These are phyloP conservation scores for Erythrophleum ivorense DNA, from an alignment of 331 rosid species.

Conservation along the genomic window DNA sequence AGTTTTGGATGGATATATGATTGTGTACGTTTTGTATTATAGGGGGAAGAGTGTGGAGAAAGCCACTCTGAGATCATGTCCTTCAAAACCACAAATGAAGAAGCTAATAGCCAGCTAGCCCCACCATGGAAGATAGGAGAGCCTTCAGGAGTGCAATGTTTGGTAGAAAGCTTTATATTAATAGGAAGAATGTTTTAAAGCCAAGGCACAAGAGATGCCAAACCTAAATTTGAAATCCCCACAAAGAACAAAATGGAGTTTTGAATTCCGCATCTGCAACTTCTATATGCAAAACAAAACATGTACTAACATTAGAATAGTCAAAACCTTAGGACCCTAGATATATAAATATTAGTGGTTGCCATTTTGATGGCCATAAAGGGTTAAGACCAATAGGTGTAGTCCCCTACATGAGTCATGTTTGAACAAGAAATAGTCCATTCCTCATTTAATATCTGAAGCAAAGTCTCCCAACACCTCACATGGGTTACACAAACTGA, in stretches of 20 bases:
- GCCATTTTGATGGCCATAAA: conserved; percentile 40
- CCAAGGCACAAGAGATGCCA: conserved; percentile 45
- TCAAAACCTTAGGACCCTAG: not conserved
- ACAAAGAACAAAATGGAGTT: conserved; percentile 33
- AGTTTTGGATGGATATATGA: not conserved
- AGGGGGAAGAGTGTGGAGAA: not conserved
- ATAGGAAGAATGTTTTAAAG: conserved; percentile 36
- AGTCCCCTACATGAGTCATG: conserved; percentile 52
- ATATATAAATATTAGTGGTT: not conserved
- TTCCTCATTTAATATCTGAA: conserved; percentile 50
- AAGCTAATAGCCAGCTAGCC: not conserved
- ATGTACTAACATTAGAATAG: conserved; percentile 33
- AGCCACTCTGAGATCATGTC: not conserved
- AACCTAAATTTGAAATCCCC: conserved; percentile 48
- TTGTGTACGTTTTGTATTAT: not conserved
- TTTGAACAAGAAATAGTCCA: conserved; percentile 56
- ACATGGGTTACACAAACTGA: conserved; percentile 67
- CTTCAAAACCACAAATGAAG: conserved; percentile 8
- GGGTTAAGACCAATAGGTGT: conserved; percentile 25
- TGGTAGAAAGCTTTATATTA: conserved; percentile 22
- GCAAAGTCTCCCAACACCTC: conserved; percentile 50
- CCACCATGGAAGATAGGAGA: conserved; percentile 23
- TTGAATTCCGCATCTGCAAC: conserved; percentile 37
- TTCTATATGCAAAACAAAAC: conserved; percentile 16
- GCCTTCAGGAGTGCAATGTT: conserved; percentile 22